Percentiles rank a stretch among this genome's conserved stretches.
Conservation (phyloP, 2,329 filamentous ascomycete species). For the Sordariomycetes sp. region DNA sequence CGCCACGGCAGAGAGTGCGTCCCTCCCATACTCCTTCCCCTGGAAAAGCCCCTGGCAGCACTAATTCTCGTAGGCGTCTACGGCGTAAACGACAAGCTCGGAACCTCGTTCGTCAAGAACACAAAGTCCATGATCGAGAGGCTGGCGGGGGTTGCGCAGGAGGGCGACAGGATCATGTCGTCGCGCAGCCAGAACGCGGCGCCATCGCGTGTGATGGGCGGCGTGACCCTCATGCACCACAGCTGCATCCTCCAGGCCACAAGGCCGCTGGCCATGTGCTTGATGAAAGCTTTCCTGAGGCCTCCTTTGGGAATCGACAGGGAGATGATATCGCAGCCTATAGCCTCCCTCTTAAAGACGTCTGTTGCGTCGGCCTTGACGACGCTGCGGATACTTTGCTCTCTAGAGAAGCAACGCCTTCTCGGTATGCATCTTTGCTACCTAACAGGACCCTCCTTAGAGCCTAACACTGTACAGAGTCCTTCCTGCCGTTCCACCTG, state of each 20-base stretch:
- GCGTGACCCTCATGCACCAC: slow-evolving; percentile 12
- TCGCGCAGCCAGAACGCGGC: slow-evolving; percentile 17
- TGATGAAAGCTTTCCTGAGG: slow-evolving; percentile 15
- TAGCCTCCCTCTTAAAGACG: slow-evolving; percentile 16
- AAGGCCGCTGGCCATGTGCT: slow-evolving; percentile 19
- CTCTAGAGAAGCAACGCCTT: slow-evolving; percentile 4
- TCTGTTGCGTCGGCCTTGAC: slow-evolving; percentile 17
- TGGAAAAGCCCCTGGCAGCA: too few species aligned
- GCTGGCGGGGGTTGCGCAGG: slow-evolving; percentile 14
- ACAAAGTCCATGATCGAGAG: slow-evolving; percentile 16
- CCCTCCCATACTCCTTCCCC: too few species aligned
- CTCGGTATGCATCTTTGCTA: too few species aligned
- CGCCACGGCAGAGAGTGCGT: slow-evolving; percentile 5
- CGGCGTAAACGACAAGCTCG: slow-evolving; percentile 16
- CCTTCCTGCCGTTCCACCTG: slow-evolving; percentile 27
- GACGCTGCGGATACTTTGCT: slow-evolving; percentile 14
- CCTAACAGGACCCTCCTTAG: too few species aligned
- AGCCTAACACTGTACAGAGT: slow-evolving; percentile 14
- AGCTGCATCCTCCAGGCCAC: slow-evolving; percentile 19
- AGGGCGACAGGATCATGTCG: slow-evolving; percentile 14
- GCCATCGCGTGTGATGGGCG: slow-evolving; percentile 16
- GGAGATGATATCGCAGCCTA: slow-evolving; percentile 11
- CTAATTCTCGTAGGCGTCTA: slow-evolving; percentile 2
- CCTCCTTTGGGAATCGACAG: neutral
- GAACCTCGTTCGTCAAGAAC: slow-evolving; percentile 15